These are phyloP conservation scores for Xylaria sp. DNA, from an alignment of 2,329 filamentous ascomycete species.

Conservation along the genomic window DNA sequence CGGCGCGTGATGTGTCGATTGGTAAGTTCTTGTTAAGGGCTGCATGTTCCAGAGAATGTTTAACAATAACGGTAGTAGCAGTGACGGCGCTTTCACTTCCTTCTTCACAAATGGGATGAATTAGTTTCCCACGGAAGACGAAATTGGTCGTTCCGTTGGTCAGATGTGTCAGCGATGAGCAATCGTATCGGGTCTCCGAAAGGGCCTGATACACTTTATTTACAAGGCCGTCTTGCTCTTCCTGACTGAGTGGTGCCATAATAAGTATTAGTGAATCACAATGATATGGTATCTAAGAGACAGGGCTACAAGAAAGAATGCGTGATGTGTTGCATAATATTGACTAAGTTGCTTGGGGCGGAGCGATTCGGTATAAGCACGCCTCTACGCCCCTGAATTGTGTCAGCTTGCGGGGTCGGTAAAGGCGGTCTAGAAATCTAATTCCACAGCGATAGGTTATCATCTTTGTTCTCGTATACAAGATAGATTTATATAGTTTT, in stretches of 20 bases:
- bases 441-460: not conserved
- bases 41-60: conserved; percentile 51
- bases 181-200: conserved; percentile 46
- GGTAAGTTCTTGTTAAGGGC: conserved; percentile 52
- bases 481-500: too few species aligned
- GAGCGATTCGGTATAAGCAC: not conserved
- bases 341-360: not conserved
- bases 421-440: not conserved
- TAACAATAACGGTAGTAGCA: conserved; percentile 51
- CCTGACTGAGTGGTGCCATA: conserved; percentile 16
- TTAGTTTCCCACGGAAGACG: conserved; percentile 54
- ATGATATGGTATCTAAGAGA: not conserved
- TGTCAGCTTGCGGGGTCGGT: conserved; percentile 1
- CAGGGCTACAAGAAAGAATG: not conserved
- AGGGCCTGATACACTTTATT: conserved; percentile 16
- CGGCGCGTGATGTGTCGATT: conserved; percentile 51
- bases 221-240: conserved; percentile 11
- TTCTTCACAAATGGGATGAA: conserved; percentile 44
- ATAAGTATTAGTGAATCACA: not conserved
- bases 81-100: not conserved
- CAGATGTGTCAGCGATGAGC: conserved; percentile 50
- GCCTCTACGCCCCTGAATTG: not conserved
- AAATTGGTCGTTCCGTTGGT: conserved; percentile 56
- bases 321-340: too few species aligned
- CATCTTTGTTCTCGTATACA: not conserved